Conservation (phyloP, 2,329 filamentous ascomycete genomes). For the Ceratocystis alfenasii region DNA sequence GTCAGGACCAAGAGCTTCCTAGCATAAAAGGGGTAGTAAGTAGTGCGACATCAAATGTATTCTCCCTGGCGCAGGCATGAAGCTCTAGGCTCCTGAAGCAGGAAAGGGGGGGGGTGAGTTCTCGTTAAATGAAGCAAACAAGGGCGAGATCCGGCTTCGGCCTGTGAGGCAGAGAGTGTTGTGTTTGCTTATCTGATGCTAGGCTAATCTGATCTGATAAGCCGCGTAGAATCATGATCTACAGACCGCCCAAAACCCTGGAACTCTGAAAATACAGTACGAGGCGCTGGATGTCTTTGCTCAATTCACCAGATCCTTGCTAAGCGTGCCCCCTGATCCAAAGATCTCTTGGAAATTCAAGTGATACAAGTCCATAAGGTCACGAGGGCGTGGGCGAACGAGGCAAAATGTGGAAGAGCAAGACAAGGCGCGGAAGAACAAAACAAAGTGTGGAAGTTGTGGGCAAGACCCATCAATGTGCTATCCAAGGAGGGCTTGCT, state of each 20-base stretch:
- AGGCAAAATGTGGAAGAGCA: no score
- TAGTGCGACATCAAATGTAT: neutral
- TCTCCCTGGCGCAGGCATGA: neutral
- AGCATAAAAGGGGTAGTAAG: neutral
- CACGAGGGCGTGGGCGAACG: neutral
- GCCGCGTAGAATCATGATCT: neutral
- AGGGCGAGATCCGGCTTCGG: neutral
- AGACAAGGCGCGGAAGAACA: neutral
- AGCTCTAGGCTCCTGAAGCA: neutral
- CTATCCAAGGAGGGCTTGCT: no score
- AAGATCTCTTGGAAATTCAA: no score
- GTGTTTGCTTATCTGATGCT: neutral
- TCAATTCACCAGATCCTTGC: neutral
- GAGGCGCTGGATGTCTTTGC: neutral
- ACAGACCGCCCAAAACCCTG: neutral
- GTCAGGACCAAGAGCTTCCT: neutral
- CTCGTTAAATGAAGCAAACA: neutral
- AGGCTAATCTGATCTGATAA: slow-evolving; percentile 1
- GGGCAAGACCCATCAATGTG: no score
- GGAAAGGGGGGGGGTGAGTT: neutral
- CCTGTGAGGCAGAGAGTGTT: neutral
- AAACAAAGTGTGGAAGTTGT: neutral
- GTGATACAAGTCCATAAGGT: neutral
- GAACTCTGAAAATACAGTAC: neutral
- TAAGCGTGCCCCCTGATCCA: neutral